Percentiles rank a stretch among this genome's conserved stretches.
Conservation (phyloP, 805 yeast genomes). For the Nakazawaea populi region DNA sequence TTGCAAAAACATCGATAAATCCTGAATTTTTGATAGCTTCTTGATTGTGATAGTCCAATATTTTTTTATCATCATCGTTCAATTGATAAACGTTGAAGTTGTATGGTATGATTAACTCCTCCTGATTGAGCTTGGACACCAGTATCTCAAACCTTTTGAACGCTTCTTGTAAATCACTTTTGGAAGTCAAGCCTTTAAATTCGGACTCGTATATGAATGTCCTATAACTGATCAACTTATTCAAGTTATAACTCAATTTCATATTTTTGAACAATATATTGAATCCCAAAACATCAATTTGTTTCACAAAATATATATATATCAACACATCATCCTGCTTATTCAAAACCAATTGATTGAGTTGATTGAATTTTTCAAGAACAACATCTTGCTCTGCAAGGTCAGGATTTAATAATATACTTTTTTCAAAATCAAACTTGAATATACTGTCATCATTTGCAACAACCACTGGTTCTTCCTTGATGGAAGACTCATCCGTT, state of each 20-base stretch:
- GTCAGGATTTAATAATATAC: background rate
- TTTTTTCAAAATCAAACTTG: conserved; percentile 7
- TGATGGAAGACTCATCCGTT: background rate
- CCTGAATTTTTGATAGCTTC: background rate
- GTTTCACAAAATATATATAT: background rate
- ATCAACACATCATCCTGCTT: conserved; percentile 9
- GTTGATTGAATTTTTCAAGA: background rate
- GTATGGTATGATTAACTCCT: conserved; percentile 3
- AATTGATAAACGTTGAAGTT: conserved; percentile 3
- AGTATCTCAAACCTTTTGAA: background rate
- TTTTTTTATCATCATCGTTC: background rate
- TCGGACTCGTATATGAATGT: conserved; percentile 2
- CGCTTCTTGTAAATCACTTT: background rate
- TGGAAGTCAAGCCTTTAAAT: conserved; percentile 1
- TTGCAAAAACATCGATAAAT: background rate
- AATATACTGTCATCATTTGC: background rate
- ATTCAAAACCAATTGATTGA: conserved; percentile 4
- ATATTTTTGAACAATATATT: background rate
- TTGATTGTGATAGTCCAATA: background rate
- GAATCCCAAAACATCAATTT: conserved; percentile 4
- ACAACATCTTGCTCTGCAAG: background rate
- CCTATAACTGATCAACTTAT: conserved; percentile 4
- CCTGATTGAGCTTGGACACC: background rate
- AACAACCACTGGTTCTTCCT: background rate
- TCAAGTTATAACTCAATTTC: conserved; percentile 3